Evolutionary conservation across 805 yeast genomes (phyloP).

Genomic region (Grigorovia jiainica): DNA sequence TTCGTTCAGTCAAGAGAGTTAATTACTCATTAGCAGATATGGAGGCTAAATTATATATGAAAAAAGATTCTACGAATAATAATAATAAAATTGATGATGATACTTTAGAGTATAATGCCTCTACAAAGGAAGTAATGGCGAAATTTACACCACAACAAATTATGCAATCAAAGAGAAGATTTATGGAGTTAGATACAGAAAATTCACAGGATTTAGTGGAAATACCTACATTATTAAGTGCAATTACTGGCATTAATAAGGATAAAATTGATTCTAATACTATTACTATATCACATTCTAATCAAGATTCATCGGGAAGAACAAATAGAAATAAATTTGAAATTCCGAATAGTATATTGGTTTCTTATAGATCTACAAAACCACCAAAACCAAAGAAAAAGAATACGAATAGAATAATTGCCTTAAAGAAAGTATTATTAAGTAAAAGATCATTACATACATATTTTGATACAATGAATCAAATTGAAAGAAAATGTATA

Average conservation of each 20-base stretch:
- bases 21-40: constrained; percentile 29
- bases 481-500: constrained; percentile 23
- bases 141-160: constrained; percentile 23
- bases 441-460: constrained; percentile 25
- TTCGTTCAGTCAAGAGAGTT: constrained; percentile 24
- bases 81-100: constrained; percentile 4
- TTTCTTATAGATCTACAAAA: constrained; percentile 28
- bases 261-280: constrained; percentile 23
- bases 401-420: constrained; percentile 24
- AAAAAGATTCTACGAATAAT: constrained; percentile 4
- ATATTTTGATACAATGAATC: constrained; percentile 26
- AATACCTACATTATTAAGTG: constrained; percentile 23
- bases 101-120: constrained; percentile 4
- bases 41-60: constrained; percentile 23
- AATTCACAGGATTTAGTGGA: constrained; percentile 20
- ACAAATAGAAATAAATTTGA: constrained; percentile 21
- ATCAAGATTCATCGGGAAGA: constrained; percentile 10
- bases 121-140: constrained; percentile 12
- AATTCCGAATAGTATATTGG: constrained; percentile 20
- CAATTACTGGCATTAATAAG: constrained; percentile 23
- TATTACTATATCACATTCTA: constrained; percentile 3
- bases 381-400: constrained; percentile 25
- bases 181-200: constrained; percentile 28
- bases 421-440: constrained; percentile 22
- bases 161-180: constrained; percentile 24